phyloP scores from a whole-genome alignment of 2,329 filamentous ascomycete species.

The Exophiala lecanii-corni region DNA sequence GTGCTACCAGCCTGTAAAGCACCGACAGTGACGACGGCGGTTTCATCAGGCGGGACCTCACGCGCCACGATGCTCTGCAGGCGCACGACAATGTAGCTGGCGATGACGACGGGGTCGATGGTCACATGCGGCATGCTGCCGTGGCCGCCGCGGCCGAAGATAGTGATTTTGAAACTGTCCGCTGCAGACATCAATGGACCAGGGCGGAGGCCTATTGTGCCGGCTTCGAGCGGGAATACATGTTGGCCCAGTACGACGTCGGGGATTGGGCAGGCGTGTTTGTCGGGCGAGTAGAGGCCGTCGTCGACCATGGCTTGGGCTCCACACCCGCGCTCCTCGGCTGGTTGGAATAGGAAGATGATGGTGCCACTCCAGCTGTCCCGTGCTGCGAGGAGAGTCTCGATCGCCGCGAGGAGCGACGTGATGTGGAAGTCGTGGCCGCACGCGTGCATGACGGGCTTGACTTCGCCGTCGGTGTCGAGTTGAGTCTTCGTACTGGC shows the following conservation, averaged over 20 bases:
- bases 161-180: conserved; percentile 47
- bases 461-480: conserved; percentile 47
- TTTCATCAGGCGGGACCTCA: conserved; percentile 51
- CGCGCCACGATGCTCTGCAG: conserved; percentile 57
- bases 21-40: conserved; percentile 56
- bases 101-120: conserved; percentile 57
- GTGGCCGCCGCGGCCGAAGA: conserved; percentile 57
- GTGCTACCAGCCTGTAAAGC: conserved; percentile 55
- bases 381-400: conserved; percentile 44
- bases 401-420: conserved; percentile 50
- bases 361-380: conserved; percentile 58
- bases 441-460: conserved; percentile 57
- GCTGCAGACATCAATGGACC: conserved; percentile 42
- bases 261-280: conserved; percentile 43
- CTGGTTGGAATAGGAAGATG: conserved; percentile 62
- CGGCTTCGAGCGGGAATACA: conserved; percentile 45
- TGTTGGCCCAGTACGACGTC: conserved; percentile 56
- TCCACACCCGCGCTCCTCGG: conserved; percentile 60
- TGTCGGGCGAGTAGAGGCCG: conserved; percentile 46
- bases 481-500: conserved; percentile 43
- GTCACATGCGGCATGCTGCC: conserved; percentile 53
- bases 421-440: conserved; percentile 60
- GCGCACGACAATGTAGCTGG: conserved; percentile 51
- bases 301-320: conserved; percentile 60
- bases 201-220: conserved; percentile 35